Conservation (phyloP, 2,329 filamentous ascomycete genomes). For the Calonectria hongkongensis region DNA sequence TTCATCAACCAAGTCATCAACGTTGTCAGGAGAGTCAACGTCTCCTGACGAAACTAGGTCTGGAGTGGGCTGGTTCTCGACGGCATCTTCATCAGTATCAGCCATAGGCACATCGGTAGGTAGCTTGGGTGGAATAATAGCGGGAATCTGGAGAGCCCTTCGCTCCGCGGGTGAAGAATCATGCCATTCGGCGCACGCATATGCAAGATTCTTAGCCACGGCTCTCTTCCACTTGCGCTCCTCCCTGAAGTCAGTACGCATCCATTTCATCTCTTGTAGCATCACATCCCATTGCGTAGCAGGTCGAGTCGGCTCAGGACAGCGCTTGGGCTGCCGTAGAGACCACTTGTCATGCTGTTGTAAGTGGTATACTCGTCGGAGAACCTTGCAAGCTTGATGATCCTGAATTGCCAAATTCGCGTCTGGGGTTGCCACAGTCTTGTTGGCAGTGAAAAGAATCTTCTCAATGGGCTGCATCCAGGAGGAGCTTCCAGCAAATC, state of each 20-base stretch:
- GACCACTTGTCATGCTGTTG: slow-evolving; percentile 97
- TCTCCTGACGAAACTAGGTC: slow-evolving; percentile 80
- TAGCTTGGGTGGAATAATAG: slow-evolving; percentile 67
- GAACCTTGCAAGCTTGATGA: slow-evolving; percentile 88
- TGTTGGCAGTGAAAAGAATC: slow-evolving; percentile 87
- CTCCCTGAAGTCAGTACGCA: slow-evolving; percentile 96
- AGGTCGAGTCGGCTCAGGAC: slow-evolving; percentile 85
- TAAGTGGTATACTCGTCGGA: slow-evolving; percentile 90
- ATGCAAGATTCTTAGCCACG: slow-evolving; percentile 85
- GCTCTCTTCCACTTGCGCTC: slow-evolving; percentile 95
- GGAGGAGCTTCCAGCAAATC: slow-evolving; percentile 71
- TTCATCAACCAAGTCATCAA: slow-evolving; percentile 62
- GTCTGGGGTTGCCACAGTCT: slow-evolving; percentile 91
- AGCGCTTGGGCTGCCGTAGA: slow-evolving; percentile 89
- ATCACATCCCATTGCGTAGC: slow-evolving; percentile 90
- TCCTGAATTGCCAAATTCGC: slow-evolving; percentile 89
- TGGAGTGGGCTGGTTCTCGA: slow-evolving; percentile 75
- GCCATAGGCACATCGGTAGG: slow-evolving; percentile 58
- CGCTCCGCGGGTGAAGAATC: slow-evolving; percentile 78
- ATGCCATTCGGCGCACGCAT: slow-evolving; percentile 90
- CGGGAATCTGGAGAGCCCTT: slow-evolving; percentile 80
- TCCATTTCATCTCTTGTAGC: slow-evolving; percentile 96
- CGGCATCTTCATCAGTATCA: slow-evolving; percentile 58
- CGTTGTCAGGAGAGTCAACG: slow-evolving; percentile 72
- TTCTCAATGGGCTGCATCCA: slow-evolving; percentile 81